Evolutionary conservation across 2,329 filamentous ascomycete species (phyloP), one percentile per base, ranked within the genome.

Genomic region (Monilinia vaccinii-corymbosi): DNA sequence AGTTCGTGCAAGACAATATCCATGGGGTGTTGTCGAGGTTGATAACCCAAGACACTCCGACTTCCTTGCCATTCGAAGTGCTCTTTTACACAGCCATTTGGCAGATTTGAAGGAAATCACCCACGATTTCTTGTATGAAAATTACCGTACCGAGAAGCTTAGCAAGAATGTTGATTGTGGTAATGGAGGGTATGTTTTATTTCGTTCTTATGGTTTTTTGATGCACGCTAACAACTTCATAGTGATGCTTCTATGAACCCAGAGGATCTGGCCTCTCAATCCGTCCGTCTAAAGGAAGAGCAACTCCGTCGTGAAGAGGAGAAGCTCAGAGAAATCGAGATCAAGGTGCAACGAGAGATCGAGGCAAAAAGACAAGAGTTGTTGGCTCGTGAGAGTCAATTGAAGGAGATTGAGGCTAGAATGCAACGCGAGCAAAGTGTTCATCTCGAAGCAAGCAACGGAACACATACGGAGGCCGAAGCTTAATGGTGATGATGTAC

Each of bases 71-170:
- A 96, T 99, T 73, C 88, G 94, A 74, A 97, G 92, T 62, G 94
- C 94, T 60, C 86, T 99, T 60, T 84, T 99, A 64, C 94, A 99
- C 82, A 97, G 91, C 78, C 94, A 99, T 80, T 79, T 99, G 73
- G 94, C 94, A 63, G 94, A 99, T 75, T 79, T 99, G 71, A 99
- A 99, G 86, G 94, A 99, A 77, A 99, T 99, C 73, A 99, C 94
- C 56, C 94, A 99, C 77, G 94, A 99, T 77, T 99, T 99, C 87
- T 81, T 99, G 66, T 99, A 99, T 79, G 94, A 99, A 76, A 99
- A 99, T 80, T 99, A 99, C 84, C 91, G 94, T 91, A 99, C 94
- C 73, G 94, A 99, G 89, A 97, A 97, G 82, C 89, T 99, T 71
- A 96, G 90, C 81, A 99, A 97, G 90, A 97, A 91, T 75, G 94